These are phyloP conservation scores for Oryza brachyantha DNA, from an alignment of 176 grass and related monocot genomes.

Conservation along the genomic window DNA sequence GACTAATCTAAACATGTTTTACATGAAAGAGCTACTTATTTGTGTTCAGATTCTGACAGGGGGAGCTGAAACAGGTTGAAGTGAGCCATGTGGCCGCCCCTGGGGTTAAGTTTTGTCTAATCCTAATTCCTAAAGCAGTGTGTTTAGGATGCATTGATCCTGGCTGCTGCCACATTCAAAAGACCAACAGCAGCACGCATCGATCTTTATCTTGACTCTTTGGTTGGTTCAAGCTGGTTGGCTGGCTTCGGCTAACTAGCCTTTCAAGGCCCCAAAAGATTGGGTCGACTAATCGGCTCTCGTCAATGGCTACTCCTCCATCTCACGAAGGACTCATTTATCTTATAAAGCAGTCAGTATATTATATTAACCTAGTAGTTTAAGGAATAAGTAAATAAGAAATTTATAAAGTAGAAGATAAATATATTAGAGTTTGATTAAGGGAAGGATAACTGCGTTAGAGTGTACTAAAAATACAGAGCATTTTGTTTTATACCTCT, in stretches of 20 bases:
- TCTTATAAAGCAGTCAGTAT: too few species aligned
- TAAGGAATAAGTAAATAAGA: too few species aligned
- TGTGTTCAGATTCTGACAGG: background rate
- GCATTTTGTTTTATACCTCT: too few species aligned
- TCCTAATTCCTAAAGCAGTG: too few species aligned
- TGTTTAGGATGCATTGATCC: background rate
- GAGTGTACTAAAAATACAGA: too few species aligned
- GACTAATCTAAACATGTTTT: background rate
- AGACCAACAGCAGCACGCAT: background rate
- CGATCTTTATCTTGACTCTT: background rate
- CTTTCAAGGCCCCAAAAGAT: conserved; percentile 17
- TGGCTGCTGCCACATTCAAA: conserved; percentile 19
- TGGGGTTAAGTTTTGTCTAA: background rate
- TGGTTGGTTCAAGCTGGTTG: background rate
- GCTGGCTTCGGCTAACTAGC: background rate
- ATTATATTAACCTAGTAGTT: too few species aligned
- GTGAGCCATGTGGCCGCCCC: background rate
- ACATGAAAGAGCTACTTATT: background rate
- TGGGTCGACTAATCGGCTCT: background rate
- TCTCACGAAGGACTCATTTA: too few species aligned
- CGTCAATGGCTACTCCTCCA: background rate
- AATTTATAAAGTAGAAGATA: too few species aligned
- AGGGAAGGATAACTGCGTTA: too few species aligned
- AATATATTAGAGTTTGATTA: too few species aligned
- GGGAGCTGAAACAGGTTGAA: background rate